Percentiles rank a stretch among this genome's conserved stretches.
phyloP scores from a whole-genome alignment of 768 basidiomycete species.

The Agaricus blazei region DNA sequence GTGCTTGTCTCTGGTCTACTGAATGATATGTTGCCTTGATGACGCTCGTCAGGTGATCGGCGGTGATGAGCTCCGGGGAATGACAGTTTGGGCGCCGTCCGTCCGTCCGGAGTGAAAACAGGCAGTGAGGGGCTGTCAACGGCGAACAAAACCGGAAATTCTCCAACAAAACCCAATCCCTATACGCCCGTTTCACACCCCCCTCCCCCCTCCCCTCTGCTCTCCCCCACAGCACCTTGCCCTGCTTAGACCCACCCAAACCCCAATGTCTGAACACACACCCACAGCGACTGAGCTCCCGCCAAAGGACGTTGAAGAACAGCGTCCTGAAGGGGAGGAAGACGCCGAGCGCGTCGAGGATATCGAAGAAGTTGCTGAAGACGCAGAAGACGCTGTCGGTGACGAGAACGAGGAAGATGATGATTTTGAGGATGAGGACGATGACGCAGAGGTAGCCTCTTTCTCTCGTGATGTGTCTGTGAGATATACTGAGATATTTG shows the following conservation, averaged over 20 bases:
- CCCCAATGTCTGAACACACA: slow-evolving; percentile 4
- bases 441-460: slow-evolving; percentile 3
- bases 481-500: not conserved
- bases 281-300: not conserved
- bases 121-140: slow-evolving; percentile 7
- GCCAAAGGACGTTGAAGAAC: slow-evolving; percentile 2
- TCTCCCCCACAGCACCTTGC: not conserved
- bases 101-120: slow-evolving; percentile 5
- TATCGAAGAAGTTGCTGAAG: not conserved
- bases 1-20: not conserved
- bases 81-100: not conserved
- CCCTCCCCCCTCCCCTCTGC: not conserved
- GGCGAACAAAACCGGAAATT: slow-evolving; percentile 5
- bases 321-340: not conserved
- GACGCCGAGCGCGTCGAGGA: not conserved
- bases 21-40: not conserved
- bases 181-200: slow-evolving; percentile 1
- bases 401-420: slow-evolving; percentile 1
- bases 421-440: slow-evolving; percentile 4
- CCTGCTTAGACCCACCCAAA: not conserved
- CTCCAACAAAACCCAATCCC: slow-evolving; percentile 8
- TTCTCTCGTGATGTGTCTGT: not conserved
- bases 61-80: not conserved
- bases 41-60: not conserved
- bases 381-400: not conserved